Conservation (phyloP, 257 asterid genomes). For the Plectranthus barbatus region DNA sequence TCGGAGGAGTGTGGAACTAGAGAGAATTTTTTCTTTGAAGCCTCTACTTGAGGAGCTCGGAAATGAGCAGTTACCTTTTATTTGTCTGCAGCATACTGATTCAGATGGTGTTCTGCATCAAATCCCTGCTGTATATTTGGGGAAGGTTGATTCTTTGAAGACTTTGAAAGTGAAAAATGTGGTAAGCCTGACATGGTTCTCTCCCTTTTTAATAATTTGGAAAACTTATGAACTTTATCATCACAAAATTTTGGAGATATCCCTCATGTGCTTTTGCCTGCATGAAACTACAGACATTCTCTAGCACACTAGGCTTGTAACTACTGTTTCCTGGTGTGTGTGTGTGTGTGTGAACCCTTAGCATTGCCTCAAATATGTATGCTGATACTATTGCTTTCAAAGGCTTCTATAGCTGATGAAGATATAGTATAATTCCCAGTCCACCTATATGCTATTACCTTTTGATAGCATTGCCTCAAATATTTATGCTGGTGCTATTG, state of each 20-base stretch:
- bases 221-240: not conserved
- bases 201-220: not conserved
- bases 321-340: not conserved
- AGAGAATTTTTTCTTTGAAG: conserved; percentile 63
- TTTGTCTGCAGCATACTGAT: conserved; percentile 69
- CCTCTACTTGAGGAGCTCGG: conserved; percentile 72
- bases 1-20: conserved; percentile 71
- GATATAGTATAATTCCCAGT: not conserved
- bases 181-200: conserved; percentile 38
- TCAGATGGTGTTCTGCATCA: conserved; percentile 67
- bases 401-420: not conserved
- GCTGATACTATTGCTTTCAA: conserved; percentile 6
- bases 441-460: not conserved
- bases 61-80: conserved; percentile 68
- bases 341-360: not conserved
- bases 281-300: not conserved
- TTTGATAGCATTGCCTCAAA: not conserved
- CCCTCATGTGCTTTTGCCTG: not conserved
- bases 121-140: conserved; percentile 85
- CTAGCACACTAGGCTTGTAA: not conserved
- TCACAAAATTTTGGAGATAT: not conserved
- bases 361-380: not conserved
- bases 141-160: conserved; percentile 66
- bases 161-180: conserved; percentile 47
- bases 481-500: not conserved